Evolutionary conservation across 441 rosid species (phyloP).

Genomic region (Adansonia madagascariensis): DNA sequence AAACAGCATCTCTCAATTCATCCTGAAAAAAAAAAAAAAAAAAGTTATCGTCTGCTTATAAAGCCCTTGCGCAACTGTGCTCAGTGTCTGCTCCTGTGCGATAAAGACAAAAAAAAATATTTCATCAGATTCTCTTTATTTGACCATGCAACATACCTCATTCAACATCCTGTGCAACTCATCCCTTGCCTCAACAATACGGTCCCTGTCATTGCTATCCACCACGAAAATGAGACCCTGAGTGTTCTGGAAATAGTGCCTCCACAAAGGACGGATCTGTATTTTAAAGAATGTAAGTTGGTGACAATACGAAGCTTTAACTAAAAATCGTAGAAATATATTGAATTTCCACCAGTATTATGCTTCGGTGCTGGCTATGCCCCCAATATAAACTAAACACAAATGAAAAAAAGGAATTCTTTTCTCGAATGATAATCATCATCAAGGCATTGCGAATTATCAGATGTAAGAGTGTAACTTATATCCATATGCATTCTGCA

Average conservation of each 20-base stretch:
- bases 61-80: neutral
- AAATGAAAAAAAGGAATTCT: neutral
- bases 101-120: neutral
- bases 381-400: neutral
- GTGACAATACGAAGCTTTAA: neutral
- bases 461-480: neutral
- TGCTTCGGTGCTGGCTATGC: conserved; percentile 2
- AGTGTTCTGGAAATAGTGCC: conserved; percentile 67
- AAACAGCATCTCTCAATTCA: conserved; percentile 3
- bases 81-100: neutral
- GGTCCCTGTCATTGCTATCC: conserved; percentile 66
- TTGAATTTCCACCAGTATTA: neutral
- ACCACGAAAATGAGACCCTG: conserved; percentile 65
- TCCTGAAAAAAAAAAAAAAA: conserved; percentile 35
- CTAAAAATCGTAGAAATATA: neutral
- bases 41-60: neutral
- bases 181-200: conserved; percentile 58
- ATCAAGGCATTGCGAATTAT: neutral
- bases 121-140: neutral
- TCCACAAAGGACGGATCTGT: conserved; percentile 66
- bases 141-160: conserved; percentile 38
- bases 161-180: conserved; percentile 61
- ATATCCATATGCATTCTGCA: neutral
- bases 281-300: conserved; percentile 7
- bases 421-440: neutral